phyloP scores from a whole-genome alignment of 371 early-diverging fungal species.

The Haplosporangium sp. region DNA sequence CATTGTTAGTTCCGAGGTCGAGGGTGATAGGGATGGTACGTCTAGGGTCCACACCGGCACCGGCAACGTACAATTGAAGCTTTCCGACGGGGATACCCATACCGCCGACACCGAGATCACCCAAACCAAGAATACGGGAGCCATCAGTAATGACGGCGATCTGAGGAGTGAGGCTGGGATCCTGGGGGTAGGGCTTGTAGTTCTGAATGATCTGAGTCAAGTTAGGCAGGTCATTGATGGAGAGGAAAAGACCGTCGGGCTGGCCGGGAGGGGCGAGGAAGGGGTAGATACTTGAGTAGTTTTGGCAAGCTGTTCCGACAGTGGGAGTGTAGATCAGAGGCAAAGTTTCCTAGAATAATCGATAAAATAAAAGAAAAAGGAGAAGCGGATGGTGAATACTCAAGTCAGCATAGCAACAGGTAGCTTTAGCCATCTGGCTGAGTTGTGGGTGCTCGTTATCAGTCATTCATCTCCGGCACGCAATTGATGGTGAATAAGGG shows the following conservation, averaged over 20 bases:
- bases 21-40: conserved; percentile 89
- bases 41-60: conserved; percentile 89
- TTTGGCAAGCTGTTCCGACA: conserved; percentile 89
- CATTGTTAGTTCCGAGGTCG: conserved; percentile 92
- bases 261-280: conserved; percentile 81
- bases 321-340: conserved; percentile 93
- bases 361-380: neutral
- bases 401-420: too few relatives aligned
- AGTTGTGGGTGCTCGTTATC: too few relatives aligned
- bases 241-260: conserved; percentile 89
- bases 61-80: conserved; percentile 90
- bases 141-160: conserved; percentile 95
- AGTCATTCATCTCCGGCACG: too few relatives aligned
- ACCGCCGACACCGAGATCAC: conserved; percentile 92
- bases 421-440: neutral
- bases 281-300: conserved; percentile 89
- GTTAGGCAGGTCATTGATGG: conserved; percentile 76
- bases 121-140: conserved; percentile 91
- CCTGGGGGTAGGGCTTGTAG: conserved; percentile 67
- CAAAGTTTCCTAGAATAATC: conserved; percentile 67
- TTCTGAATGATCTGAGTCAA: conserved; percentile 77
- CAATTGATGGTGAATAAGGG: too few relatives aligned
- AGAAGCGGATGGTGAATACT: neutral
- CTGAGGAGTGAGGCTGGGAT: conserved; percentile 63
- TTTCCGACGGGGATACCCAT: conserved; percentile 95